phyloP scores from a whole-genome alignment of 1,139 yeast genomes.

The Taphrina sp. region DNA sequence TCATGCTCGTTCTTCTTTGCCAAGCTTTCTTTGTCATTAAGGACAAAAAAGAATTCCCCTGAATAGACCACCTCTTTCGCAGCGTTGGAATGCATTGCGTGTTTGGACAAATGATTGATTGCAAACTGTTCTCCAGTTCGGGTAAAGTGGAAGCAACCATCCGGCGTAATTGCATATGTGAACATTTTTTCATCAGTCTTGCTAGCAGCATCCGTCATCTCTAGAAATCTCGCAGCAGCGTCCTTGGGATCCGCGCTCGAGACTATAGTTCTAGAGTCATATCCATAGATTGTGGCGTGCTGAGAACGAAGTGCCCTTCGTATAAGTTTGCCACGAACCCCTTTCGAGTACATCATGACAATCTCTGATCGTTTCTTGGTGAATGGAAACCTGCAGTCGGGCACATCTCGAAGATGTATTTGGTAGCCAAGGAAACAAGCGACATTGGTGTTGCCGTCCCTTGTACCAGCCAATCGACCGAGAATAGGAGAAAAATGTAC shows the following conservation, averaged over 20 bases:
- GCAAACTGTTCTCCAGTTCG: constrained; percentile 28
- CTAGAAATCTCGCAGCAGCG: constrained; percentile 25
- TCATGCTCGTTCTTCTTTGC: constrained; percentile 8
- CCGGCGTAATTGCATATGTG: constrained; percentile 28
- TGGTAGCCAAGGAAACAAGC: constrained; percentile 24
- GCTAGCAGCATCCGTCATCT: constrained; percentile 27
- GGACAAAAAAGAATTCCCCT: constrained; percentile 30
- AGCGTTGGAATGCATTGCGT: constrained; percentile 31
- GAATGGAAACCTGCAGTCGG: constrained; percentile 22
- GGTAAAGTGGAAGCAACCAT: constrained; percentile 30
- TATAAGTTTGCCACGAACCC: constrained; percentile 23
- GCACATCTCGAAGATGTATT: constrained; percentile 28
- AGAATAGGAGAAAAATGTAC: constrained; percentile 28
- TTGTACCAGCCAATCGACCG: constrained; percentile 23
- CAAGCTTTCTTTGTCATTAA: constrained; percentile 4
- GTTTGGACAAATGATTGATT: constrained; percentile 29
- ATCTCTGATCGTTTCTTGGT: constrained; percentile 21
- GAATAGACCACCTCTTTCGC: constrained; percentile 31
- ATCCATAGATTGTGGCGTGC: constrained; percentile 29
- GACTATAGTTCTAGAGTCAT: constrained; percentile 20
- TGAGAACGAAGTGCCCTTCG: constrained; percentile 25
- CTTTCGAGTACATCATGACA: constrained; percentile 26
- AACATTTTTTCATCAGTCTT: constrained; percentile 18
- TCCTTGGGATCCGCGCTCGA: constrained; percentile 27
- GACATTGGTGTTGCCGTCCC: constrained; percentile 4